A percentile compares a stretch with the other conserved stretches of the same genome.
Evolutionary conservation across 2,329 filamentous ascomycete genomes (phyloP).

Genomic region (Trichoderma atroviride): DNA sequence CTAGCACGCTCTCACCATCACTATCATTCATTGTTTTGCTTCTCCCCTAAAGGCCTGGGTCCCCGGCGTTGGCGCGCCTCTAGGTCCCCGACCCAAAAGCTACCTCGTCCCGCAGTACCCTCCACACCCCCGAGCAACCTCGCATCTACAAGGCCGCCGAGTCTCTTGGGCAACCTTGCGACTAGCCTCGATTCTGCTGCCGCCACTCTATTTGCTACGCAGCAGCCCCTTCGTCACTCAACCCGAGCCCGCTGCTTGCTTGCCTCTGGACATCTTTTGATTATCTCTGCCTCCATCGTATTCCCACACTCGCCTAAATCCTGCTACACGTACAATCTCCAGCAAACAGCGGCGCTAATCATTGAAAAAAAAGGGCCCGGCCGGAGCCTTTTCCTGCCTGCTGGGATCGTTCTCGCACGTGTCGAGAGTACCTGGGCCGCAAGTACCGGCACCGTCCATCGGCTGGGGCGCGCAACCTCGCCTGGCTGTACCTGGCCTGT

Average conservation of each 20-base stretch:
- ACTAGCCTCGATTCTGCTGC: conserved; percentile 18
- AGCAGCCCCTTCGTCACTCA: background rate
- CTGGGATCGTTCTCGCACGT: background rate
- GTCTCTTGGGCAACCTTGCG: background rate
- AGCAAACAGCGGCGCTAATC: background rate
- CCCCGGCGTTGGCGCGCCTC: background rate
- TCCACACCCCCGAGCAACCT: background rate
- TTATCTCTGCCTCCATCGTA: background rate
- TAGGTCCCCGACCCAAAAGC: background rate
- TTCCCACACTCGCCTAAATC: conserved; percentile 11
- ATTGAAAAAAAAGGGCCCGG: background rate
- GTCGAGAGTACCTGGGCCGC: background rate
- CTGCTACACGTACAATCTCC: background rate
- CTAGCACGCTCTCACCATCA: background rate
- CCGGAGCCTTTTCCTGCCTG: background rate
- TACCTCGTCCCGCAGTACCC: background rate
- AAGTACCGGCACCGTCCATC: background rate
- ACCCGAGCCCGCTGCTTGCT: background rate
- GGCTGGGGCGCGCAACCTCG: background rate
- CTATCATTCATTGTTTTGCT: background rate
- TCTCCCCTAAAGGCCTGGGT: background rate
- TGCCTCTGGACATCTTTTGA: background rate
- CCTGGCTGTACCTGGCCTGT: background rate
- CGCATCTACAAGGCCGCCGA: background rate
- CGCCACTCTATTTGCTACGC: conserved; percentile 23